Base-by-base conservation (phyloP, 2,329 filamentous ascomycete species). In the Pestalotiopsis sp. region DNA sequence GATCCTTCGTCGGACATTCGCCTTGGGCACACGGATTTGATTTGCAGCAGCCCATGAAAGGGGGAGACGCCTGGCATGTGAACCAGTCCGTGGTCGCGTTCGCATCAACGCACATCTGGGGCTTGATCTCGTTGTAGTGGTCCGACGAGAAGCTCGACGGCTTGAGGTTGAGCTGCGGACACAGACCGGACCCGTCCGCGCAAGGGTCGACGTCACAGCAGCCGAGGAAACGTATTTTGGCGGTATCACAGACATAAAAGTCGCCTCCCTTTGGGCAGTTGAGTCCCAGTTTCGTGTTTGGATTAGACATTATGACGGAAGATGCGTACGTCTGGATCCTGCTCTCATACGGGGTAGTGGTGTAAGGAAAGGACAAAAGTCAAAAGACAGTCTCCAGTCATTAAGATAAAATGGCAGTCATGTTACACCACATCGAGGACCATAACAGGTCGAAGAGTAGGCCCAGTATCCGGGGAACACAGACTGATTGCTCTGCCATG, bases 161-260 rank as follows among this genome's bases (percentile, higher is more conserved):
- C 14, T 72, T 72, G 24, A 82, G 67, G 67, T 77, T 73, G 11
- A 74, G 76, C 67, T 73, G 70, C 1, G 76, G 71, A 64, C 81
- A 82, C 1, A 59, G 40, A n/a, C 72, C 72, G n/a, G 69, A 70
- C 22, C 78, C 78, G 20, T 73, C 76, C 5, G 73, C 70, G 67
- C 80, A 82, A 10, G 80, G 78, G 59, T 81, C 76, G 22, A 72
- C 67, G 5, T 72, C 71, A 68, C 80, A 82, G 68, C 80, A 82
- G 9, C 81, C 81, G 24, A 81, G 75, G 57, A 82, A 82, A 3
- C 74, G 74, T 17, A 76, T 71, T 9, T 72, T 73, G 11, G 72
- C 74, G 1, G 69, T 69, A 26, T 73, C 73, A 65, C 79, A 80
- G 3, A 77, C 73, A 67, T 78, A 79, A 72, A 76, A 78, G 6